phyloP scores from a whole-genome alignment of 345 rosid genomes.

The Eucalyptus marginata region DNA sequence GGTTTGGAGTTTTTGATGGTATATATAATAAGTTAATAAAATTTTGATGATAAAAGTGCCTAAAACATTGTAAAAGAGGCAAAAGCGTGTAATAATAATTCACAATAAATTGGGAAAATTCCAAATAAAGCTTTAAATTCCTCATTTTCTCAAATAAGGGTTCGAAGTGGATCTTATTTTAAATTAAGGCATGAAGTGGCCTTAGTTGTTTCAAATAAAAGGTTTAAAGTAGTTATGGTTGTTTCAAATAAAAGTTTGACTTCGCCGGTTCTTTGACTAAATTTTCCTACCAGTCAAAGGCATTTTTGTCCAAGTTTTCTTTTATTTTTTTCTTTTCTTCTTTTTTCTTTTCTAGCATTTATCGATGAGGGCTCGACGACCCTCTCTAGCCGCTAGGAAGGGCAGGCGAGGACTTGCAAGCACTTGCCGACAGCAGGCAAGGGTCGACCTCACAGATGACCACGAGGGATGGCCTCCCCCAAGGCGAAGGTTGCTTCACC shows the following conservation, averaged over 20 bases:
- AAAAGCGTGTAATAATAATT: background rate
- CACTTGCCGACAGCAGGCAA: rapidly evolving
- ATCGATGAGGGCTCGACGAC: rapidly evolving
- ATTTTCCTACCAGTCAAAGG: too few species aligned
- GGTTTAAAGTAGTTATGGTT: rapidly evolving
- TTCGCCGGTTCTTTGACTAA: rapidly evolving
- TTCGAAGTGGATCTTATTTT: rapidly evolving
- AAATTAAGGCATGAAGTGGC: too few species aligned
- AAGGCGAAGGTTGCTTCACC: too few species aligned
- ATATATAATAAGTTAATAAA: background rate
- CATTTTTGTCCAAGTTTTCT: too few species aligned
- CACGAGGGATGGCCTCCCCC: too few species aligned
- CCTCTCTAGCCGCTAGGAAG: rapidly evolving
- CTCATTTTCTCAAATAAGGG: rapidly evolving
- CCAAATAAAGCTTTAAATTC: rapidly evolving
- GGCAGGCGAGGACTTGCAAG: rapidly evolving
- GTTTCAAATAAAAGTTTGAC: rapidly evolving
- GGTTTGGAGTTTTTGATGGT: background rate
- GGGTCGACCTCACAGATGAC: rapidly evolving
- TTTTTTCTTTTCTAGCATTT: rapidly evolving
- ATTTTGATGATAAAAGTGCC: background rate
- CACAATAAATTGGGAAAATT: background rate
- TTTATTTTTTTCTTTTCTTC: too few species aligned
- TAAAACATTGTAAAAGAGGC: background rate
- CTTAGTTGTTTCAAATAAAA: too few species aligned